phyloP scores from a whole-genome alignment of 1,284 basidiomycete species.

The Trichosporon asahii region DNA sequence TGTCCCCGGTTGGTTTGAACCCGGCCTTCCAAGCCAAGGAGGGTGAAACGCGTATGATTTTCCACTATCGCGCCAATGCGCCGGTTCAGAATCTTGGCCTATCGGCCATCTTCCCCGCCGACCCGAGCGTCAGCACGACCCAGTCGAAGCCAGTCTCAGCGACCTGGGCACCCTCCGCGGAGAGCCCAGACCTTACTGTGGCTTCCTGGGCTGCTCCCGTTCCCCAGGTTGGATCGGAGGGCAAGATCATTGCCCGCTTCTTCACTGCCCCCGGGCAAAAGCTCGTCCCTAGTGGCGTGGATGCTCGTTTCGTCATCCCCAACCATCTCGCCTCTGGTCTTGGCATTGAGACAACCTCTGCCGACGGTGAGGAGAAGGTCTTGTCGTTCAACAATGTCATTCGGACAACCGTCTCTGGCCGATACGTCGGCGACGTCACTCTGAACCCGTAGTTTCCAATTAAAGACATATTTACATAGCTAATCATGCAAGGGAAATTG shows the following conservation, averaged over 20 bases:
- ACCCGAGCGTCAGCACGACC: slow-evolving; percentile 50
- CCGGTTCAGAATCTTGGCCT: slow-evolving; percentile 45
- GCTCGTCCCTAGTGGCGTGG: slow-evolving; percentile 45
- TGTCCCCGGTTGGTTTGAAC: slow-evolving; percentile 53
- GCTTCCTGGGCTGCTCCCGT: not conserved
- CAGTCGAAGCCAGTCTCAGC: slow-evolving; percentile 56
- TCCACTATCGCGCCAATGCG: slow-evolving; percentile 50
- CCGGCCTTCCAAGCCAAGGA: slow-evolving; percentile 56
- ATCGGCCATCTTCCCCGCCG: slow-evolving; percentile 46
- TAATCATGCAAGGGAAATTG: not conserved
- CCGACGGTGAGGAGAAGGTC: slow-evolving; percentile 16
- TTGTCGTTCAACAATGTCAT: slow-evolving; percentile 10
- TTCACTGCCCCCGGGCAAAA: slow-evolving; percentile 35
- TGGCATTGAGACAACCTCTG: slow-evolving; percentile 45
- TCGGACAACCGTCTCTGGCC: slow-evolving; percentile 15
- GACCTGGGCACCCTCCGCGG: slow-evolving; percentile 42
- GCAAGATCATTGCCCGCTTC: slow-evolving; percentile 56
- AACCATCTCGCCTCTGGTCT: slow-evolving; percentile 50
- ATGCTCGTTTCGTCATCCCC: slow-evolving; percentile 52
- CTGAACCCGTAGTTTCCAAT: slow-evolving; percentile 14
- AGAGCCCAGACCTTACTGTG: not conserved
- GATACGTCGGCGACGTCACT: slow-evolving; percentile 18
- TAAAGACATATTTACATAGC: not conserved
- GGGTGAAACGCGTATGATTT: slow-evolving; percentile 55
- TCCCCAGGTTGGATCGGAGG: slow-evolving; percentile 23